These are phyloP conservation scores for Rubia tinctorum DNA, from an alignment of 305 asterid genomes.

Conservation along the genomic window DNA sequence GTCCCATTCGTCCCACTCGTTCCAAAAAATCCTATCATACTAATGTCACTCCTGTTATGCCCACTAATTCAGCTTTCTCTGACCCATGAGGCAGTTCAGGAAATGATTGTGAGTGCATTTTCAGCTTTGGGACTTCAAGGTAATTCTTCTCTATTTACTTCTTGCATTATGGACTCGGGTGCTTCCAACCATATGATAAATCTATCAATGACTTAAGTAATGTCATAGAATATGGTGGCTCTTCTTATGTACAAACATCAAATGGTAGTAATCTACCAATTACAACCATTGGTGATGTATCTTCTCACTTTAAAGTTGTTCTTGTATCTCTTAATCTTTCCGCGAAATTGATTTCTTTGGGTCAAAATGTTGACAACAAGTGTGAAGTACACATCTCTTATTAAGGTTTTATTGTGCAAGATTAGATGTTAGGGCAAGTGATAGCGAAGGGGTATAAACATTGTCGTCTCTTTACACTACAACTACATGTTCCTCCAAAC, in stretches of 20 bases:
- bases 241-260: background rate
- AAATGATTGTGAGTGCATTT: background rate
- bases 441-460: background rate
- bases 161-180: background rate
- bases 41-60: too few species aligned
- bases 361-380: background rate
- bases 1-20: too few species aligned
- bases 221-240: background rate
- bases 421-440: background rate
- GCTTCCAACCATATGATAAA: background rate
- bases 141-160: background rate
- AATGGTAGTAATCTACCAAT: background rate
- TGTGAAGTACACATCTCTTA: background rate
- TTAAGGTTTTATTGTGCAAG: background rate
- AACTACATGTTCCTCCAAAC: background rate
- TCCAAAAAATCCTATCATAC: too few species aligned
- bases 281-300: background rate
- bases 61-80: too few species aligned
- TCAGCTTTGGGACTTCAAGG: background rate
- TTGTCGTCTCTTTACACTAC: background rate
- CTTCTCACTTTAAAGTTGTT: background rate
- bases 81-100: background rate
- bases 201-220: background rate
- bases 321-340: background rate
- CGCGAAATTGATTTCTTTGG: background rate